Evolutionary conservation across 176 grass and related monocot species (phyloP), one percentile per base, ranked within the genome.

Genomic region (Oryza punctata): DNA sequence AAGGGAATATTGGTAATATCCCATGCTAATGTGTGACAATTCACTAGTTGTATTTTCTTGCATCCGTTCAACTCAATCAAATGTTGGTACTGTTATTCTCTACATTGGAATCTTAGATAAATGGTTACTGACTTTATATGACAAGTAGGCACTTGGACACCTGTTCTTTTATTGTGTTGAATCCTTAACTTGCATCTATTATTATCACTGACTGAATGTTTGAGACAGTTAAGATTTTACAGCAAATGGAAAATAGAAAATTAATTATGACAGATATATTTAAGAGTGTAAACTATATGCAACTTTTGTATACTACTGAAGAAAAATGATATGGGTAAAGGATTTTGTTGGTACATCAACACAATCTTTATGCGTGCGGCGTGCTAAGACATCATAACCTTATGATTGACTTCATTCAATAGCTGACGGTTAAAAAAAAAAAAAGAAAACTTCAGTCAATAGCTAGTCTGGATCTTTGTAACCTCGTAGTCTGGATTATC

Each of bases 1-100:
- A 94, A 90, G 77, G 85, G 80, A 45, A 95, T 98, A 83, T 91
- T 82, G 82, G 95, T 98, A 94, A 84, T 75, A 32, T 81, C 25
- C 38, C 10, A 19, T 81, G 33, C 67, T 71, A 14, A 15, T 41
- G 1, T n/a, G 14, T 43, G 15, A 5, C 10, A 4, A 29, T 10
- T 67, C 60, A 7, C 18, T 3, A 10, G 3, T n/a, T 7, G 3
- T 60, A 5, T 70, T 28, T 72, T 35, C 15, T 43, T 72, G 79
- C 1, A 71, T 26, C 7, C 24, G 1, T 76, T 71, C 71, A 29
- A 77, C 74, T 81, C 13, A 25, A 25, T 37, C 41, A 60, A 65
- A n/a, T 2, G 26, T 21, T 30, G 11, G 16, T 41, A 27, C 29
- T 23, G 68, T 72, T 71, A 71, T 28, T 71, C n/a, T 71, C 10